Evolutionary conservation across 208 protist genomes (phyloP).

Genomic region (Wallacemonas rigidus): DNA sequence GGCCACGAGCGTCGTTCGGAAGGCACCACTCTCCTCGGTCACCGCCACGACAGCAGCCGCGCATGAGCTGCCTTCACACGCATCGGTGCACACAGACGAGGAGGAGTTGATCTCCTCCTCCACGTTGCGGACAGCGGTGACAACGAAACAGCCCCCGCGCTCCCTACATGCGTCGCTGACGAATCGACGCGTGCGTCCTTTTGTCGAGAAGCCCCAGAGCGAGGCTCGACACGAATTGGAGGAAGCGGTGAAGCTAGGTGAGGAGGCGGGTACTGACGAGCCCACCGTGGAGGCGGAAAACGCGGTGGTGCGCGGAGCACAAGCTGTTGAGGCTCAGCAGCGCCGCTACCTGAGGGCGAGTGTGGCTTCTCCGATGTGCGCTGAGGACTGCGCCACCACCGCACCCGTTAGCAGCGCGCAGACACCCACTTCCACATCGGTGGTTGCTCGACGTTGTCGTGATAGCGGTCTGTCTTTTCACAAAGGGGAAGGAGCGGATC

Average conservation of each 20-base stretch:
- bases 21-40: too few species aligned
- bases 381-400: background rate
- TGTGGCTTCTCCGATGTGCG: background rate
- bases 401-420: background rate
- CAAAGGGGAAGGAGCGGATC: too few species aligned
- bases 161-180: background rate
- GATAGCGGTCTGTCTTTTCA: background rate
- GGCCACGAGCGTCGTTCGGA: too few species aligned
- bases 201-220: conserved; percentile 12
- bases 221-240: conserved; percentile 6
- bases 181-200: background rate
- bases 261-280: background rate
- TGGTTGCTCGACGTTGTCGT: conserved; percentile 5
- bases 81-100: background rate
- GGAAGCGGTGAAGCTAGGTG: conserved; percentile 3
- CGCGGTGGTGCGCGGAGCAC: background rate
- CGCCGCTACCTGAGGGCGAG: background rate
- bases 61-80: background rate
- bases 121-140: background rate
- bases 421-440: conserved; percentile 3
- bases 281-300: background rate
- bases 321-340: conserved; percentile 10
- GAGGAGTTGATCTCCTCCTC: conserved; percentile 3
- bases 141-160: conserved; percentile 15
- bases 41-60: background rate